phyloP scores from a whole-genome alignment of 768 basidiomycete species.

The Symmetrospora coprosmae region DNA sequence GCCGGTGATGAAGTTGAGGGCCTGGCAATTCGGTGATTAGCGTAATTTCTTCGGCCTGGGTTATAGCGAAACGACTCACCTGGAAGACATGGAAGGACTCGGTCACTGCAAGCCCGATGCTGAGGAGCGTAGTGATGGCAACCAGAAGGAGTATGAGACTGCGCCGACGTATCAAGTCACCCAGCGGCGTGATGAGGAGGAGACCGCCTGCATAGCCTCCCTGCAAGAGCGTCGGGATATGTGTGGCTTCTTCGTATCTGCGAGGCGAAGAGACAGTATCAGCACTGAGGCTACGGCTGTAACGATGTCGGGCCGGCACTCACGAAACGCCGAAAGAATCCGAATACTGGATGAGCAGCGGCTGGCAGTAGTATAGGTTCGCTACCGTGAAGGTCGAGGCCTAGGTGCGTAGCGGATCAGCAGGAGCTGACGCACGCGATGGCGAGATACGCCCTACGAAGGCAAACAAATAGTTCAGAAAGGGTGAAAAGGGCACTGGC shows the following conservation, averaged over 20 bases:
- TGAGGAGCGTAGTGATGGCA: constrained; percentile 46
- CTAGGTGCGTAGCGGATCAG: neutral
- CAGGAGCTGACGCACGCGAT: constrained; percentile 3
- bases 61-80: neutral
- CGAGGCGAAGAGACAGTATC: neutral
- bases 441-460: constrained; percentile 32
- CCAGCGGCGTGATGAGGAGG: constrained; percentile 61
- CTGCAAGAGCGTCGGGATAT: constrained; percentile 38
- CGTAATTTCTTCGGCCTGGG: neutral
- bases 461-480: constrained; percentile 51
- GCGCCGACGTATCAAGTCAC: constrained; percentile 65
- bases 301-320: neutral
- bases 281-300: too few species aligned
- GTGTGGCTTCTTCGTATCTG: constrained; percentile 17
- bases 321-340: constrained; percentile 4
- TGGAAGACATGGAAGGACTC: constrained; percentile 50
- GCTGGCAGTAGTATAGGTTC: constrained; percentile 30
- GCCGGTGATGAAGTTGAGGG: constrained; percentile 79
- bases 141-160: constrained; percentile 53
- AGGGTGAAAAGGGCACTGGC: constrained; percentile 45
- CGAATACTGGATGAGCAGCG: constrained; percentile 23
- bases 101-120: constrained; percentile 59
- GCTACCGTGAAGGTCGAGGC: constrained; percentile 45
- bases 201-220: constrained; percentile 55
- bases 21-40: constrained; percentile 57